Percentiles rank a stretch among this genome's conserved stretches.
Evolutionary conservation across 768 basidiomycete genomes (phyloP).

Genomic region (Lentinula sp.): DNA sequence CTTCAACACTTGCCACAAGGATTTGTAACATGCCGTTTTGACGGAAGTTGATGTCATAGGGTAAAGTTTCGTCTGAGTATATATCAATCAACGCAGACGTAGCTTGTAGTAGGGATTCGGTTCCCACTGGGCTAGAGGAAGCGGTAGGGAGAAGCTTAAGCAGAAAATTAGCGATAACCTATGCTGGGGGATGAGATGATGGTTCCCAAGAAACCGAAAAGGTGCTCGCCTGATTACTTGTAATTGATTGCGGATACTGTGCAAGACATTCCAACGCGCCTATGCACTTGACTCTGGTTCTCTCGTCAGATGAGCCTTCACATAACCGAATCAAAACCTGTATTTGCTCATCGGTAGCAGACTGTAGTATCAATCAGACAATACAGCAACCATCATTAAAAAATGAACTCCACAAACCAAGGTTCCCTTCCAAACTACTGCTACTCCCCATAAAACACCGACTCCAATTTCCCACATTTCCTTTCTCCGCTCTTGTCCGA

Average conservation of each 20-base stretch:
- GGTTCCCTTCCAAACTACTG: constrained; percentile 62
- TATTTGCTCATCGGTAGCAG: constrained; percentile 55
- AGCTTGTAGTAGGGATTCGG: constrained; percentile 72
- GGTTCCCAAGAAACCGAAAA: background rate
- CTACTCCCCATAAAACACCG: constrained; percentile 88
- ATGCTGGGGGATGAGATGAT: background rate
- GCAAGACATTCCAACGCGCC: constrained; percentile 86
- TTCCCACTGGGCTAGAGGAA: constrained; percentile 35
- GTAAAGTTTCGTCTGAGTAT: constrained; percentile 79
- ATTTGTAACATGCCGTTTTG: constrained; percentile 49
- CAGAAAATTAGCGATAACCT: constrained; percentile 63
- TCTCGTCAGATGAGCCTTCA: constrained; percentile 45
- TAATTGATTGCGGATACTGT: constrained; percentile 54
- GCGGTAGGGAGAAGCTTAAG: constrained; percentile 54
- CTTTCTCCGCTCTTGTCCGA: constrained; percentile 61
- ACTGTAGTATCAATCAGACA: constrained; percentile 23
- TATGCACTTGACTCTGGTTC: constrained; percentile 68
- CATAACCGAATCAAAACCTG: constrained; percentile 62
- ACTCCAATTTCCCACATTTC: constrained; percentile 77
- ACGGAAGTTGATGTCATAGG: constrained; percentile 80
- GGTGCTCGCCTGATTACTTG: constrained; percentile 53
- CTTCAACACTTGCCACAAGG: constrained; percentile 55
- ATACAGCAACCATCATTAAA: background rate
- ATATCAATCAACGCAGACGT: constrained; percentile 86
- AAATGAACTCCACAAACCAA: constrained; percentile 38